A percentile compares a stretch with the other conserved stretches of the same genome.
Evolutionary conservation across 2,329 filamentous ascomycete genomes (phyloP).

Genomic region (Neonectria punicea): DNA sequence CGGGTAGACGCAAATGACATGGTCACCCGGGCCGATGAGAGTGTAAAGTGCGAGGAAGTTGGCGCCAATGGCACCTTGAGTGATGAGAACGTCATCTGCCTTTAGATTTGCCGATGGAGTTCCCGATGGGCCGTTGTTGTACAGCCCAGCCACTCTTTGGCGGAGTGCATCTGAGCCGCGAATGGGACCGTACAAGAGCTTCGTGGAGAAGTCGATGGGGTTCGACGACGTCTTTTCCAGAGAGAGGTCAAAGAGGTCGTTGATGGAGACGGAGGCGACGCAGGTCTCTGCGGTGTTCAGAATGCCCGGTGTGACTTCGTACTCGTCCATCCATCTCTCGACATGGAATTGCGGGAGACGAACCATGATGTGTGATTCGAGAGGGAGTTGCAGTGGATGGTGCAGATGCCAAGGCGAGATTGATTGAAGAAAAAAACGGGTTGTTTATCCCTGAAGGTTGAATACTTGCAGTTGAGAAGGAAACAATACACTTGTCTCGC

Average conservation of each 20-base stretch:
- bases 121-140: slow-evolving; percentile 62
- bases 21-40: slow-evolving; percentile 77
- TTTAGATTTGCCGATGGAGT: slow-evolving; percentile 47
- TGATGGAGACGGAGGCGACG: slow-evolving; percentile 77
- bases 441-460: too few species aligned
- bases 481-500: too few species aligned
- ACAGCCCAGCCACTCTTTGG: slow-evolving; percentile 71
- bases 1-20: slow-evolving; percentile 87
- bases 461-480: too few species aligned
- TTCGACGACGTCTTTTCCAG: slow-evolving; percentile 58
- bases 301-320: slow-evolving; percentile 65
- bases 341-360: slow-evolving; percentile 65
- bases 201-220: slow-evolving; percentile 60
- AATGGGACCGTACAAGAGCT: slow-evolving; percentile 79
- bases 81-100: slow-evolving; percentile 76
- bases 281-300: slow-evolving; percentile 85
- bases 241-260: slow-evolving; percentile 70
- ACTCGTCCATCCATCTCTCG: slow-evolving; percentile 76
- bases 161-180: slow-evolving; percentile 73
- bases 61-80: slow-evolving; percentile 83
- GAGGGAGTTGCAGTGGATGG: not conserved
- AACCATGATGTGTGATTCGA: not conserved
- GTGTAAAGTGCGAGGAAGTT: slow-evolving; percentile 83
- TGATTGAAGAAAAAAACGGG: too few species aligned
- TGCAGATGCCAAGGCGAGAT: not conserved